Evolutionary conservation across 768 basidiomycete genomes (phyloP), one percentile per base, ranked within the genome.

Genomic region (Coprinopsis marcescibilis): DNA sequence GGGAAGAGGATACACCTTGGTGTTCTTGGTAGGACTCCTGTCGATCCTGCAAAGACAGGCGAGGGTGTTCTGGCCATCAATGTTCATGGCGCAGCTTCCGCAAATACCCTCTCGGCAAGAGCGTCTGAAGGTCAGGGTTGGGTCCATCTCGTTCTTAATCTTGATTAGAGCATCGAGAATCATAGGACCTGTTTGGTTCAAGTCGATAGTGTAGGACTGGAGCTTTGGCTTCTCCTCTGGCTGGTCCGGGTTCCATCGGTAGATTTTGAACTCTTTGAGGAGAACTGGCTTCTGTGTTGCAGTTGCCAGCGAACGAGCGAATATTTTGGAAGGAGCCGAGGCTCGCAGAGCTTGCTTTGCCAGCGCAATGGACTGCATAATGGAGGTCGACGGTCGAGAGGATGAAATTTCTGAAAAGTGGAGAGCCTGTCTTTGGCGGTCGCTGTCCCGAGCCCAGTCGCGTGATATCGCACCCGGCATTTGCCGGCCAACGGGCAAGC

Each of bases 21-120:
- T 68, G 56, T 87, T 82, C 65, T 87, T 88, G 49, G 56, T 59
- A 14, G 67, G 57, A 50, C 79, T 75, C 56, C 92, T 76, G 69
- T 95, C 90, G 59, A 98, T 98, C 43, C 93, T 76, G 73, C 94
- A 97, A 45, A 98, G 73, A 68, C 96, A 99, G 8, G 95, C 94
- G 50, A 99, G 82, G 3, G 96, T 98, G 75, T 99, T 99, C 68
- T 89, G 84, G 43, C 95, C 95, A 63, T 98, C 84, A 62, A 99
- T 88, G 75, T 99, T 99, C 94, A 99, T 96, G 44, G 95, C 94
- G 63, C 95, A 98, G 4, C 90, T 93, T 30, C 95, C 95, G 59
- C 95, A 99, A 57, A 99, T 98, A 47, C 95, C 92, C 70, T 94
- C 91, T 46, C 91, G 69, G 72, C 91, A 95, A 15, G 86, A 89